Base-by-base conservation (phyloP, 2,329 filamentous ascomycete genomes). In the Aspergillus clavatus region DNA sequence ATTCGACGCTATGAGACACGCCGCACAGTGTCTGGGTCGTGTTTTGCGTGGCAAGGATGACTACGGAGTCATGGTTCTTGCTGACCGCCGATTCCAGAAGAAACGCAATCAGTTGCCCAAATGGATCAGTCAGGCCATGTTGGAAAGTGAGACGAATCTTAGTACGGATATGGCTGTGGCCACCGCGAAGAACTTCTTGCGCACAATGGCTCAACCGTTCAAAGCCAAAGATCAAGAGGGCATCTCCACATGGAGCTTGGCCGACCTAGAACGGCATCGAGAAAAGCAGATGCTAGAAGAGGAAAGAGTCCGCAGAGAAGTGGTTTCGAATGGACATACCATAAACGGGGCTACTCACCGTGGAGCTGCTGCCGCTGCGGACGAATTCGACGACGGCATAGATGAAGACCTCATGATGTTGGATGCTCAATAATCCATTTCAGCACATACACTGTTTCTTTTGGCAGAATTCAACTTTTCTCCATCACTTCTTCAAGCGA, bases 1-100 rank as follows among this genome's bases (percentile, higher is more conserved):
- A 16, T 98, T 98, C 75, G 93, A 98, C 63, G 93, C 93, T 18
- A 98, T 98, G 91, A 83, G 93, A n/a, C 93, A 98, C 65, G 93
- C 93, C 11, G 91, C 93, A 1, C 93, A 98, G 65, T 98, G 93
- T 61, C 75, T 98, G 1, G 94, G 93, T 11, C 90, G 93, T 63
- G 93, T 98, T 35, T 74, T 98, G 51, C 80, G 93, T 58, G 93
- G 93, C 19, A 98, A 98, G 67, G 94, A 98, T 63, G 93, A 98
- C 68, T 98, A 98, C 67, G 93, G 93, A n/a, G 88, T 98, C 74
- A 98, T 98, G 93, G 91, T 98, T 4, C 77, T 98, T 22, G 93
- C 94, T 2, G 93, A 98, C 66, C 84, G 88, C 33, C 82, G 93
- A 14, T 98, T 96, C 68, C 84, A 89, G 64, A 94, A 93, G 72